Evolutionary conservation across 2,329 filamentous ascomycete genomes (phyloP).

Genomic region (Cyclaneusma minus): DNA sequence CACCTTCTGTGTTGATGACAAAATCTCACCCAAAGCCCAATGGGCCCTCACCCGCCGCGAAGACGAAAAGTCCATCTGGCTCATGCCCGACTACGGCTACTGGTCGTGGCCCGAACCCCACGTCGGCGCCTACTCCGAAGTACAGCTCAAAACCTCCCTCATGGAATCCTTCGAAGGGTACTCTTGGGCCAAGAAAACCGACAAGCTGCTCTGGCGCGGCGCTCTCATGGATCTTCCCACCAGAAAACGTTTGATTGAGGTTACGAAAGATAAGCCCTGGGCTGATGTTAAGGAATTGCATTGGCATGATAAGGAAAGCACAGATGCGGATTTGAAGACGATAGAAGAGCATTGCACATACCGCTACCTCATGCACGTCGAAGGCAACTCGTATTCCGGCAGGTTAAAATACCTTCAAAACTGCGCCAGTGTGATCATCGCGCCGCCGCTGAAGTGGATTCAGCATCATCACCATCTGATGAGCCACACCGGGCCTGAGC

Average conservation of each 20-base stretch:
- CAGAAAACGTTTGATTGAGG: conserved; percentile 16
- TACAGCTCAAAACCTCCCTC: conserved; percentile 8
- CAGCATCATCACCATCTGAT: conserved; percentile 9
- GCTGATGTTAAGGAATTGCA: conserved; percentile 18
- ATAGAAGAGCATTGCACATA: conserved; percentile 38
- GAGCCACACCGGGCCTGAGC: conserved; percentile 22
- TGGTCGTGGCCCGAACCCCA: conserved; percentile 19
- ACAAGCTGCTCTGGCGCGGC: conserved; percentile 14
- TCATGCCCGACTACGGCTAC: conserved; percentile 22
- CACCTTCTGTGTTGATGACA: conserved; percentile 15
- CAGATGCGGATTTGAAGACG: conserved; percentile 21
- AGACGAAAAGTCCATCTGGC: conserved; percentile 12
- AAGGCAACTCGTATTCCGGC: conserved; percentile 36
- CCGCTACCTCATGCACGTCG: conserved; percentile 35
- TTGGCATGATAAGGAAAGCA: conserved; percentile 17
- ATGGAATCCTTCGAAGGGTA: conserved; percentile 7
- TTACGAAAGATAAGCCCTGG: conserved; percentile 18
- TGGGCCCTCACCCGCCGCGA: conserved; percentile 11
- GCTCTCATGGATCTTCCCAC: conserved; percentile 13
- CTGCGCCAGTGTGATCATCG: conserved; percentile 18
- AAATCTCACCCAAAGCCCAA: conserved; percentile 9
- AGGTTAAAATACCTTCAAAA: conserved; percentile 36
- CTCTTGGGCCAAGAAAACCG: conserved; percentile 8
- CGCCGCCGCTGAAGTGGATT: conserved; percentile 6
- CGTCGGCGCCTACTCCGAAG: conserved; percentile 19